Evolutionary conservation across 768 basidiomycete species (phyloP).

Genomic region (Pulveroboletus sp.): DNA sequence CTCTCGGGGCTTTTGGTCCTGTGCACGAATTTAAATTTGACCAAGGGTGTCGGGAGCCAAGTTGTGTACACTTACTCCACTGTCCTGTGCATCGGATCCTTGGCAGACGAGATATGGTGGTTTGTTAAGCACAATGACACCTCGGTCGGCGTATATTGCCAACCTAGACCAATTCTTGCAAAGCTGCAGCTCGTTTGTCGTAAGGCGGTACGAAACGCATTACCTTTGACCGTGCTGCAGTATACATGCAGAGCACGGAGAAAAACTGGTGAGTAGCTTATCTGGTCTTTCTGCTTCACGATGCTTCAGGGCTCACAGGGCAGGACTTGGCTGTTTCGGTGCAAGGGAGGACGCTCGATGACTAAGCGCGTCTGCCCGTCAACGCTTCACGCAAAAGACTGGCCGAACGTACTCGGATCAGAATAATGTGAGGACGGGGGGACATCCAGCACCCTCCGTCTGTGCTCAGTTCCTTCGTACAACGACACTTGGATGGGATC

Average conservation of each 20-base stretch:
- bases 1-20: slow-evolving; percentile 18
- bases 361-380: slow-evolving; percentile 12
- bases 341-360: background rate
- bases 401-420: too few relatives aligned
- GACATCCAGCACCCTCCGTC: too few relatives aligned
- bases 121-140: slow-evolving; percentile 55
- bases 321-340: background rate
- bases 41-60: background rate
- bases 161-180: slow-evolving; percentile 29
- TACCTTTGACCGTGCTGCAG: slow-evolving; percentile 21
- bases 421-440: too few relatives aligned
- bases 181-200: slow-evolving; percentile 4
- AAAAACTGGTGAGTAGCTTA: background rate
- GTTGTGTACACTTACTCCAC: slow-evolving; percentile 15
- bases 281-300: background rate
- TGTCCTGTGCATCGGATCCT: slow-evolving; percentile 26
- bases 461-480: too few relatives aligned
- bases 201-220: background rate
- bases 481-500: background rate
- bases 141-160: slow-evolving; percentile 50
- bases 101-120: slow-evolving; percentile 57
- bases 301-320: background rate
- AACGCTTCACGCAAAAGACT: too few relatives aligned
- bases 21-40: slow-evolving; percentile 3
- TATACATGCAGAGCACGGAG: slow-evolving; percentile 12